Conservation (phyloP, 1,139 yeast genomes). For the Suhomyces anneliseae region DNA sequence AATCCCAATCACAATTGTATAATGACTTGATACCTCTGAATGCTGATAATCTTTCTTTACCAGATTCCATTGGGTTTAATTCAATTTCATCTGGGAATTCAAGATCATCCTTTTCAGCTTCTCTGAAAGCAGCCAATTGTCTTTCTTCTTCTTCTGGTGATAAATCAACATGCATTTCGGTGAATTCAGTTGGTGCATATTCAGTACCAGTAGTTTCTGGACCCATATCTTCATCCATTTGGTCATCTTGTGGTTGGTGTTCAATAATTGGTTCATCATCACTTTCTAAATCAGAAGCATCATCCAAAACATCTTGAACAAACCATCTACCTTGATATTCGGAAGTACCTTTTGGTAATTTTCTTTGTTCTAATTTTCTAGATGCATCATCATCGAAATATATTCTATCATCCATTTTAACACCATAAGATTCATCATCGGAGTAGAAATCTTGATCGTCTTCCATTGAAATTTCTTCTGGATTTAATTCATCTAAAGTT, state of each 20-base stretch:
- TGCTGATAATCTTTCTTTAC: constrained; percentile 67
- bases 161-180: constrained; percentile 71
- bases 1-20: constrained; percentile 82
- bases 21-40: constrained; percentile 88
- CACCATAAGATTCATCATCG: constrained; percentile 49
- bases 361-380: constrained; percentile 28
- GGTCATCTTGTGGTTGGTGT: constrained; percentile 19
- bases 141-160: constrained; percentile 80
- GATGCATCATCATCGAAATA: constrained; percentile 51
- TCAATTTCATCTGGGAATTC: constrained; percentile 97
- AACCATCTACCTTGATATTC: constrained; percentile 95
- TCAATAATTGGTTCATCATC: constrained; percentile 37
- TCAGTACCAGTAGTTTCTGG: constrained; percentile 23
- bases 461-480: constrained; percentile 56
- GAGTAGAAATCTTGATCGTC: constrained; percentile 44
- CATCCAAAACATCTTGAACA: constrained; percentile 54
- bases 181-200: constrained; percentile 46
- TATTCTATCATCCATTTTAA: constrained; percentile 70
- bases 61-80: constrained; percentile 72
- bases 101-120: constrained; percentile 73
- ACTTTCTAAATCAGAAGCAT: constrained; percentile 55
- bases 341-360: constrained; percentile 84
- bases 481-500: constrained; percentile 64
- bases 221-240: constrained; percentile 25
- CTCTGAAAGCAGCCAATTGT: constrained; percentile 70